phyloP scores from a whole-genome alignment of 495 filamentous ascomycete genomes.

The Trypethelium eluteriae region DNA sequence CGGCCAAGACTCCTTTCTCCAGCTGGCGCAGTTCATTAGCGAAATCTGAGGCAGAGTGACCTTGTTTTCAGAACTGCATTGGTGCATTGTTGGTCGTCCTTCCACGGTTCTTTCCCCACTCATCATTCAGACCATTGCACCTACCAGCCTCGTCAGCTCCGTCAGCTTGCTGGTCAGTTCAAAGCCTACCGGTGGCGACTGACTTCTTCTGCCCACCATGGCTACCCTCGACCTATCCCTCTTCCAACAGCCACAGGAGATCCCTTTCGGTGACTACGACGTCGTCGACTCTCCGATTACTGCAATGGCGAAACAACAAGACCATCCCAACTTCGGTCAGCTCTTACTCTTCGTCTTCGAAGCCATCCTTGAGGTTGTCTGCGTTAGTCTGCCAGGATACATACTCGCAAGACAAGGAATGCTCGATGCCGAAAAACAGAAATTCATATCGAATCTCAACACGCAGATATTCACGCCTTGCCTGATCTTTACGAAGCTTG shows the following conservation, averaged over 20 bases:
- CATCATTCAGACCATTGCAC: not conserved
- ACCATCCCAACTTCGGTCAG: conserved; percentile 62
- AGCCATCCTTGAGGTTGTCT: conserved; percentile 91
- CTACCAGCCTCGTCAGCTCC: not conserved
- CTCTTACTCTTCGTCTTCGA: conserved; percentile 86
- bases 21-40: not conserved
- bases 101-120: not conserved
- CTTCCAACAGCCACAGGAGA: conserved; percentile 6
- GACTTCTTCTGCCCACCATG: not conserved
- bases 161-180: not conserved
- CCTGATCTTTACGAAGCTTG: conserved; percentile 94
- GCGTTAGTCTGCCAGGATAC: conserved; percentile 92
- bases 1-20: not conserved
- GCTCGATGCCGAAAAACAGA: conserved; percentile 90
- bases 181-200: not conserved
- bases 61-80: not conserved
- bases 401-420: conserved; percentile 81
- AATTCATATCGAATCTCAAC: conserved; percentile 91
- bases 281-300: not conserved
- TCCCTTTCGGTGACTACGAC: not conserved
- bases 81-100: not conserved
- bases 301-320: not conserved
- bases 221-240: not conserved
- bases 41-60: not conserved
- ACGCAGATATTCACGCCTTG: conserved; percentile 92